Evolutionary conservation across 2,329 filamentous ascomycete genomes (phyloP).

Genomic region (Aspergillus sp.): DNA sequence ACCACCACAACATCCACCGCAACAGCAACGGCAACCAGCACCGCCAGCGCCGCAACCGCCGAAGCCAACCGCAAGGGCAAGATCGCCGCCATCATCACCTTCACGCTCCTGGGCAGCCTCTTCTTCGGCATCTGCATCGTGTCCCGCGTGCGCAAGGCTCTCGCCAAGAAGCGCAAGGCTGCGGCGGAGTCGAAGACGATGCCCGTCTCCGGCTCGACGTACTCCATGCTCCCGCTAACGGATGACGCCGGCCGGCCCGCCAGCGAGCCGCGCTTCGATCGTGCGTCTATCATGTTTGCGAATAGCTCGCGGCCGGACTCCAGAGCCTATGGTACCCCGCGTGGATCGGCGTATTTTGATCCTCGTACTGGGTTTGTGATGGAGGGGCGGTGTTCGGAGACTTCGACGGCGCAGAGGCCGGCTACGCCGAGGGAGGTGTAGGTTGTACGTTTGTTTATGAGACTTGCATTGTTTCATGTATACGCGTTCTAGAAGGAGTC

Average conservation of each 20-base stretch:
- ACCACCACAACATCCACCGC: background rate
- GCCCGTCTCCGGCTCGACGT: background rate
- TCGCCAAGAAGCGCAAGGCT: background rate
- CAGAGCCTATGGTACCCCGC: background rate
- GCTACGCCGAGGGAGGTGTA: background rate
- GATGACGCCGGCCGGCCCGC: background rate
- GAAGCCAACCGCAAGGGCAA: slow-evolving; percentile 3
- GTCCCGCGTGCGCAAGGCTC: background rate
- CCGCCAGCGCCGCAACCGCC: background rate
- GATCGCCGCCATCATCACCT: slow-evolving; percentile 1
- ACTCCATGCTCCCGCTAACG: background rate
- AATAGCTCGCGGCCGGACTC: background rate
- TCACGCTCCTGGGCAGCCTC: background rate
- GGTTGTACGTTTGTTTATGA: too few species aligned
- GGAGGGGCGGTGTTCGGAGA: too few species aligned
- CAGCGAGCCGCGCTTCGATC: slow-evolving; percentile 1
- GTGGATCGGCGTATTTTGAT: background rate
- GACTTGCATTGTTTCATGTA: too few species aligned
- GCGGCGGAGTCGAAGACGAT: too few species aligned
- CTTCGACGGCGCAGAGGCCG: too few species aligned
- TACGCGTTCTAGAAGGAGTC: too few species aligned
- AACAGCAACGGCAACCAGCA: background rate
- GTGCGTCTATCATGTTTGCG: slow-evolving; percentile 3
- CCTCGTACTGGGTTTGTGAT: background rate
- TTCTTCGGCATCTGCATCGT: slow-evolving; percentile 1